Conservation (phyloP, 371 early-diverging fungal genomes). For the Mortierella sp. region DNA sequence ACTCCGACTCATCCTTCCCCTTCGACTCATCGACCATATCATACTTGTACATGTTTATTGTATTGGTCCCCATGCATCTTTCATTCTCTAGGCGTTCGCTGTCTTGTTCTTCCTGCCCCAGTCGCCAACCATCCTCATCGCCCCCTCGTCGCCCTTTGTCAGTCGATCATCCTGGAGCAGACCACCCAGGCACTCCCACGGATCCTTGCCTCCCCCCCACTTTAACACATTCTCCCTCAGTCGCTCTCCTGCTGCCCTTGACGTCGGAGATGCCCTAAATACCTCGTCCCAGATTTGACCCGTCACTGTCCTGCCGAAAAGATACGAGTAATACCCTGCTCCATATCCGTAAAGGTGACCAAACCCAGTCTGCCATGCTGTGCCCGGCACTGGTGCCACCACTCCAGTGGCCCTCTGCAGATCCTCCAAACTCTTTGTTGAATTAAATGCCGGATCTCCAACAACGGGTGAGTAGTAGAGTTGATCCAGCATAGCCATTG, state of each 20-base stretch:
- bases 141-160: conserved; percentile 67
- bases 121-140: conserved; percentile 82
- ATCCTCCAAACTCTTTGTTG: conserved; percentile 62
- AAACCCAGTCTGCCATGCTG: conserved; percentile 93
- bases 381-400: conserved; percentile 73
- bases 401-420: conserved; percentile 68
- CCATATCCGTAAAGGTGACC: conserved; percentile 93
- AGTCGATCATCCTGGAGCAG: conserved; percentile 76
- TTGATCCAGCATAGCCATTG: conserved; percentile 92
- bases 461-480: conserved; percentile 67
- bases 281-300: conserved; percentile 78
- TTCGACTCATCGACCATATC: too few relatives aligned
- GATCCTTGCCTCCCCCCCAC: conserved; percentile 96
- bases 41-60: too few relatives aligned
- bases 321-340: conserved; percentile 93
- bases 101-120: conserved; percentile 62
- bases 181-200: conserved; percentile 83
- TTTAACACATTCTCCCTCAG: conserved; percentile 80
- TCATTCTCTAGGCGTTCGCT: too few relatives aligned
- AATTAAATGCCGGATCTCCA: conserved; percentile 57
- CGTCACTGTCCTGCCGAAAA: conserved; percentile 90
- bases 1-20: background rate
- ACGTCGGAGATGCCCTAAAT: conserved; percentile 71
- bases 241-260: conserved; percentile 67
- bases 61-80: too few relatives aligned